These are phyloP conservation scores for Blepharisma japonicum DNA, from an alignment of 73 alveolate species.

Conservation along the genomic window DNA sequence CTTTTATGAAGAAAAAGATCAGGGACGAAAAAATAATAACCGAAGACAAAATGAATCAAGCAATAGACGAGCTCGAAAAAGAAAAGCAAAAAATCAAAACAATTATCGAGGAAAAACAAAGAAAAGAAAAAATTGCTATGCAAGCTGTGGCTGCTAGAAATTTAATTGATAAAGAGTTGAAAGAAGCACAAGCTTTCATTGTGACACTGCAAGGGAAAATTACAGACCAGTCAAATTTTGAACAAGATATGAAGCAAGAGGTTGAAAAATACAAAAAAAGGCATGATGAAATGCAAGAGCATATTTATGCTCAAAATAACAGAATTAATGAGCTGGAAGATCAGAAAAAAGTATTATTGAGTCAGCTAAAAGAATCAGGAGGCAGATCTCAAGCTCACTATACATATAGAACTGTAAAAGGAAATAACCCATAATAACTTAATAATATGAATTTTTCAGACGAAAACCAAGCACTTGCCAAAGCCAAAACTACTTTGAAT, in stretches of 20 bases:
- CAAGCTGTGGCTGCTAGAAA: slow-evolving; percentile 73
- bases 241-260: slow-evolving; percentile 46
- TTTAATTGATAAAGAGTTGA: slow-evolving; percentile 47
- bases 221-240: slow-evolving; percentile 4
- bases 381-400: slow-evolving; percentile 34
- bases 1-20: slow-evolving; percentile 59
- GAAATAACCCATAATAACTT: neutral
- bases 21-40: slow-evolving; percentile 59
- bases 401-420: slow-evolving; percentile 13
- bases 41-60: slow-evolving; percentile 56
- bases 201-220: slow-evolving; percentile 33
- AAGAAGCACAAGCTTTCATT: slow-evolving; percentile 43
- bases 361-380: slow-evolving; percentile 54
- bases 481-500: neutral
- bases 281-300: slow-evolving; percentile 67
- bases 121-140: slow-evolving; percentile 61
- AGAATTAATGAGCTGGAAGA: slow-evolving; percentile 67
- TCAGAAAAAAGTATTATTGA: slow-evolving; percentile 59
- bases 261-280: slow-evolving; percentile 54
- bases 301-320: slow-evolving; percentile 57
- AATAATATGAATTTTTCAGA: slow-evolving; percentile 1
- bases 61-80: slow-evolving; percentile 36
- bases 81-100: slow-evolving; percentile 60
- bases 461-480: slow-evolving; percentile 5
- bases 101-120: slow-evolving; percentile 44